Evolutionary conservation across 495 filamentous ascomycete species (phyloP), one percentile per base, ranked within the genome.

Genomic region (Bryoglossum gracile): DNA sequence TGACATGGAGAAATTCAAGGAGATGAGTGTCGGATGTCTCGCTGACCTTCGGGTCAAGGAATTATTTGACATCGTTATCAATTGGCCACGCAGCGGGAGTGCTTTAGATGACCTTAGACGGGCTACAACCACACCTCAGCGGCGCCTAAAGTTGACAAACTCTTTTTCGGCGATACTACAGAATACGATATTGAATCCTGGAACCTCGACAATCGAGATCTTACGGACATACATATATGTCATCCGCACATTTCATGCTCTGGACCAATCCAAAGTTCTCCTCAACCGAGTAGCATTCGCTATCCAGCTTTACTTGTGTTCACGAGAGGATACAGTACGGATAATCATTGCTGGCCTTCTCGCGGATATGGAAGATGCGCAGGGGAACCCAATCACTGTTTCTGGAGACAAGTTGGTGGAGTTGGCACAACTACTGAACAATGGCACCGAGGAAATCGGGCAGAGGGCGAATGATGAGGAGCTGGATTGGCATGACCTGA

Each of bases 241-340:
- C 53, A 97, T 99, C 47, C 81, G 86, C 37, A 84, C 86, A 0
- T 94, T 99, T 55, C 84, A 85, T 54, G 67, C 83, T n/a, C 71
- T 99, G 10, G 92, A 99, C 58, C 82, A 88, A 3, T 91, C 89
- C 48, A 89, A 91, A 14, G 92, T 97, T 3, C 75, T 97, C 4
- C 72, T 99, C 8, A 85, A 91, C 60, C 81, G 89, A 6, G 83
- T 95, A 34, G 87, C 89, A 13, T 77, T 81, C 24, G 81, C 84
- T 1, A 82, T 99, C 46, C 86, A 90, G 33, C 66, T 84, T 14
- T 96, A 97, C 59, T 73, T 99, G 23, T 86, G 86, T 43, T 85
- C 88, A n/a, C 77, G 92, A n/a, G 88, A 95, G 38, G 91, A 99
- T 56, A 91, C 94, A 0, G 82, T 94, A 17, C 80, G 80, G 44